Base-by-base conservation (phyloP, 352 stramenopile species). In the Phytophthora aleatoria region DNA sequence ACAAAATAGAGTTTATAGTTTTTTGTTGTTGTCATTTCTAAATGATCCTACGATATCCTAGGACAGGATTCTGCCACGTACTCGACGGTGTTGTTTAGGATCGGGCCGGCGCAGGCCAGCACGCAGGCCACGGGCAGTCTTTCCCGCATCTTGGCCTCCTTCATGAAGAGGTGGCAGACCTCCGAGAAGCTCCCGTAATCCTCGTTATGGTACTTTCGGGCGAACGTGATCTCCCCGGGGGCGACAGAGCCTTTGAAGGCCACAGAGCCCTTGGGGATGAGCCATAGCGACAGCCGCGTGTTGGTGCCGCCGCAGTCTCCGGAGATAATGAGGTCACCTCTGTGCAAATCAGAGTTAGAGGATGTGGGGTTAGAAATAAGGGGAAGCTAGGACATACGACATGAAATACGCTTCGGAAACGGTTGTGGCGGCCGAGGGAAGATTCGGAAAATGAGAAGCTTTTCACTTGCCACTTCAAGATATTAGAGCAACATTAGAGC, bases 301-400 rank as follows among this genome's bases (percentile, higher is more conserved):
- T 99, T 99, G 59, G 97, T 99, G 63, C 97, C 97, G 64, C 97
- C 97, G 61, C 98, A 98, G 80, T 99, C 97, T 51, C 93, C 97
- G 10, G 85, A 93, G 36, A 95, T 89, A 52, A 95, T 88, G 20
- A 94, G 69, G 65, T 94, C 84, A 52, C 81, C 79, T 36, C 82
- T 90, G 24, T 20, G 28, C 11, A 44, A 39, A 24, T 36, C 1
- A 53, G 16, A 7, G 16, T 43, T 26, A 56, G 45, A 20, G 4
- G 35, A 51, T 6, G 8, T 38, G 8, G 33, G 8, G 33, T 38
- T 15, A 38, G 8, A 38, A 38, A 38, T 38, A 12, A 38, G 33
- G 33, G 33, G 20, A 20, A 38, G 33, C 5, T 13, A 13, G 33
- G 33, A 38, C 33, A 12, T 38, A 38, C 33, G 33, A 38, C 33